These are phyloP conservation scores for Jaapia argillacea DNA, from an alignment of 768 basidiomycete genomes.

Conservation along the genomic window DNA sequence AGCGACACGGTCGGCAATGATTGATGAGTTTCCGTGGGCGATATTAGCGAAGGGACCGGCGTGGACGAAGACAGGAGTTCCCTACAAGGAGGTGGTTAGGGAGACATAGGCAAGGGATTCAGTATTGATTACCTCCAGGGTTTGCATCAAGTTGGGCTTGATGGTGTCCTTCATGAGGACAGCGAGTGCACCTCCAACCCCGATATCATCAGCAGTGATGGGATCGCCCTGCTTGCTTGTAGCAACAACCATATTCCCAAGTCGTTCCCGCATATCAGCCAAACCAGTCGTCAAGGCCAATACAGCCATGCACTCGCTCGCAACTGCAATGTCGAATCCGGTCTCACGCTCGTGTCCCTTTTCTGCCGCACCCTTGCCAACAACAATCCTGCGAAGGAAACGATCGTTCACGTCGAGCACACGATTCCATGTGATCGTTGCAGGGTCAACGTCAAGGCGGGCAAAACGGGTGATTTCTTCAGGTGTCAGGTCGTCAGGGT, in stretches of 20 bases:
- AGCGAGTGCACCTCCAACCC: slow-evolving; percentile 89
- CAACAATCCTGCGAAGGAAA: slow-evolving; percentile 87
- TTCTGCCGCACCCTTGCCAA: slow-evolving; percentile 88
- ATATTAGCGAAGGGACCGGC: slow-evolving; percentile 99
- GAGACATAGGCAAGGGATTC: not conserved
- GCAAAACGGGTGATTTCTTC: slow-evolving; percentile 89
- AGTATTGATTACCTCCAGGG: slow-evolving; percentile 49
- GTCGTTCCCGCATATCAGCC: slow-evolving; percentile 82
- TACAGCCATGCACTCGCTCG: slow-evolving; percentile 97
- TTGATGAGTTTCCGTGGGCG: slow-evolving; percentile 96
- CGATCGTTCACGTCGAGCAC: slow-evolving; percentile 96
- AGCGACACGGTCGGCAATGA: slow-evolving; percentile 94
- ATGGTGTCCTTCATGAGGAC: slow-evolving; percentile 98
- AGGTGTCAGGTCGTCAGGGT: slow-evolving; percentile 85
- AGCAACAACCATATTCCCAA: slow-evolving; percentile 96
- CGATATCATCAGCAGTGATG: slow-evolving; percentile 93
- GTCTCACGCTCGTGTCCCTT: slow-evolving; percentile 81
- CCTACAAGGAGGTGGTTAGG: slow-evolving; percentile 29
- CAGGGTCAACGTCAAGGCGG: slow-evolving; percentile 82
- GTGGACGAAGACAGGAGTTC: slow-evolving; percentile 97
- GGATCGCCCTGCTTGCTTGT: slow-evolving; percentile 86
- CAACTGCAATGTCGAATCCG: slow-evolving; percentile 95
- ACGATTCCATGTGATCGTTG: slow-evolving; percentile 96
- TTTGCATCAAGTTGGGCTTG: slow-evolving; percentile 99
- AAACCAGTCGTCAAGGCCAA: slow-evolving; percentile 84